Conservation (phyloP, 176 grass and related monocot genomes). For the Zoysia pacifica region DNA sequence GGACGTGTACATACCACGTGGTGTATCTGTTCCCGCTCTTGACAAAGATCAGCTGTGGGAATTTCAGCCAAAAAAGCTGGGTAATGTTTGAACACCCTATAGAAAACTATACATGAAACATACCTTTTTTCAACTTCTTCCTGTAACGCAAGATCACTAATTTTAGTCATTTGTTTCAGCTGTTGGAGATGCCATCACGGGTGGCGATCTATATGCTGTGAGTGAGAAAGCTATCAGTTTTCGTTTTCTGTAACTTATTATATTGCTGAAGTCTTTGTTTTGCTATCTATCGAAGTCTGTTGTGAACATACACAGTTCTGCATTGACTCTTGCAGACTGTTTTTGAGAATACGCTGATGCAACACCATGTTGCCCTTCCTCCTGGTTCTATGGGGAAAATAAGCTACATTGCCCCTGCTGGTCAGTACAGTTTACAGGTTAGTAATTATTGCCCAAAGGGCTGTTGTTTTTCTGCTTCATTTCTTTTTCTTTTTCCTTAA, state of each 20-base stretch:
- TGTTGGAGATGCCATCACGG: conserved; percentile 61
- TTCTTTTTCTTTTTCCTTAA: background rate
- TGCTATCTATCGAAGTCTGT: too few species aligned
- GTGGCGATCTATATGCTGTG: conserved; percentile 73
- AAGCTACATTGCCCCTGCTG: background rate
- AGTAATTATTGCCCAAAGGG: background rate
- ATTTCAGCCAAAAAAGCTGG: conserved; percentile 65
- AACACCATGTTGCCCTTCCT: background rate
- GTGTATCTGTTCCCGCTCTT: conserved; percentile 85
- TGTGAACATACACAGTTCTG: background rate
- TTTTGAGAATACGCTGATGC: conserved; percentile 57
- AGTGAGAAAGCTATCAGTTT: conserved; percentile 32
- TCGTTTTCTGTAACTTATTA: conserved; percentile 2
- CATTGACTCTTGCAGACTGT: conserved; percentile 1
- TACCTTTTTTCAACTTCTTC: background rate
- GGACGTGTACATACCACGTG: conserved; percentile 91
- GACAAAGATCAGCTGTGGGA: conserved; percentile 82
- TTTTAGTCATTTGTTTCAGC: conserved; percentile 27
- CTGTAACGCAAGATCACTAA: conserved; percentile 15
- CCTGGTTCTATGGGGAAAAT: background rate
- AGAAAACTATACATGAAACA: background rate
- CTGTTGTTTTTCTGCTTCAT: background rate
- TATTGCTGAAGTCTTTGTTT: too few species aligned
- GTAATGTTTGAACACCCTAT: conserved; percentile 14
- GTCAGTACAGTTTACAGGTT: background rate